A percentile compares a stretch with the other conserved stretches of the same genome.
Conservation (phyloP, 129 eudicot genomes). For the Lactuca sativa region DNA sequence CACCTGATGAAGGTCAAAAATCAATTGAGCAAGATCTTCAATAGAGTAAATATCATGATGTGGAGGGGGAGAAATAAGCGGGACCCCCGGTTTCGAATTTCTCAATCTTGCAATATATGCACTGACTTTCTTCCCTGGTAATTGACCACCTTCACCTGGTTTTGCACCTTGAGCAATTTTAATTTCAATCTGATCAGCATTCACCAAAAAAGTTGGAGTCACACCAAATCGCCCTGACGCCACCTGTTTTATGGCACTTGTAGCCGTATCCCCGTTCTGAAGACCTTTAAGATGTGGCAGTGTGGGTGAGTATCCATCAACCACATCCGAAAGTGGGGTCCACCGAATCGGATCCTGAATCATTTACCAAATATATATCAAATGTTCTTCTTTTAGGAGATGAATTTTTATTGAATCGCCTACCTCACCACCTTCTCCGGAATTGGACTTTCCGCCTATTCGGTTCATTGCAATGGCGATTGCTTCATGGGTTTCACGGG, state of each 20-base stretch:
- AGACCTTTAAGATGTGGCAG: conserved; percentile 99
- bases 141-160: conserved; percentile 99
- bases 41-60: conserved; percentile 99
- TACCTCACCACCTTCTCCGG: conserved; percentile 99
- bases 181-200: conserved; percentile 95
- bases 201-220: conserved; percentile 95
- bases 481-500: conserved; percentile 99
- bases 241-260: conserved; percentile 99
- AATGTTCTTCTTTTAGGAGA: background rate
- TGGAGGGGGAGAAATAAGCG: conserved; percentile 98
- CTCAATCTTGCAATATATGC: conserved; percentile 97
- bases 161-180: conserved; percentile 99
- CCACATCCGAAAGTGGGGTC: conserved; percentile 97
- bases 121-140: conserved; percentile 99
- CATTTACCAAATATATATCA: conserved; percentile 20
- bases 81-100: conserved; percentile 98
- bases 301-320: conserved; percentile 99
- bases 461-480: conserved; percentile 99
- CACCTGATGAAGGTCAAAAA: conserved; percentile 99
- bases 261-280: conserved; percentile 98
- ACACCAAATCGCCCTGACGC: conserved; percentile 99
- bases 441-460: conserved; percentile 92
- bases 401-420: background rate
- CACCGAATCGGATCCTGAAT: conserved; percentile 95
- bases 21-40: conserved; percentile 98